Base-by-base conservation (phyloP, 2,329 filamentous ascomycete genomes). In the Trichoderma koningiopsis region DNA sequence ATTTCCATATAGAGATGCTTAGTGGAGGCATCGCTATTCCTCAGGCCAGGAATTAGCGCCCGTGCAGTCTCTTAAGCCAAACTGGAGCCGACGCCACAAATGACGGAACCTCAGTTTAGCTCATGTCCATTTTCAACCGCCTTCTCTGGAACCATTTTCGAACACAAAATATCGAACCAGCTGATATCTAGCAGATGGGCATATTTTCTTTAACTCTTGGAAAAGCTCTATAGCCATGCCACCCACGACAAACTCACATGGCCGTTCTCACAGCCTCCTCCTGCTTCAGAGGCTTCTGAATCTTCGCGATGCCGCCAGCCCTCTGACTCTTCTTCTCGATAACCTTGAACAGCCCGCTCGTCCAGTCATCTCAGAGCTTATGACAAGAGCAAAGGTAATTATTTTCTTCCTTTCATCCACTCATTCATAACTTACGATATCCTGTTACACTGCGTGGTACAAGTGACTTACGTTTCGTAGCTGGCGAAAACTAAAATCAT, bases 261-360 rank as follows among this genome's bases (percentile, higher is more conserved):
- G 92, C 35, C 88, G 93, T 72, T 94, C 93, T 24, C 94, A 97
- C 80, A 94, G 94, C 77, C 82, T 96, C 27, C 87, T 97, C 3
- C 84, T 97, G 2, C 89, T 97, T 68, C 92, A 94, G 72, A 94
- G 93, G 76, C 83, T 97, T 2, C 84, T 97, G 72, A 92, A 90
- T 76, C 83, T 93, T 68, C 87, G 93, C 71, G 92, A 96, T 79
- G 89, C 88, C 68, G 89, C 91, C 16, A 97, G 93, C 60, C 95
- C 95, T 3, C 89, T 98, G 75, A 97, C 94, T 0, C 83, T 98
- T 31, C 81, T 97, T 3, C 84, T 97, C 68, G 95, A 98, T 79
- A 92, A 86, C 40, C 84, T 97, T 35, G 93, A 97, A 81, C 94
- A 97, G 80, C 89, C 90, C 31, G 92, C 89, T 7, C 85, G 84